Evolutionary conservation across 768 basidiomycete genomes (phyloP).

Genomic region (Naematelia aurantialba): DNA sequence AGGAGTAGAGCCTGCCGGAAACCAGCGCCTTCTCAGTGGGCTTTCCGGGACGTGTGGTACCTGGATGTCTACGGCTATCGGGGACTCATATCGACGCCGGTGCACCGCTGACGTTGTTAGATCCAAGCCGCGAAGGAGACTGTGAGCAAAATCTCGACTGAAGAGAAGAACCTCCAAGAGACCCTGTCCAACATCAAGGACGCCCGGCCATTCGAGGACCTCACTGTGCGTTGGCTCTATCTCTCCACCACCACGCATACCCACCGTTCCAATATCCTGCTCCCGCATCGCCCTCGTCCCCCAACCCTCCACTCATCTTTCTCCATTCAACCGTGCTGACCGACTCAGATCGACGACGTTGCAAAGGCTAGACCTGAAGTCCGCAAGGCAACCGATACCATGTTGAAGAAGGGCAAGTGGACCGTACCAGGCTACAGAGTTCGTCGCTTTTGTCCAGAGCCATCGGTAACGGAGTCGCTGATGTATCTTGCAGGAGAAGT

Average conservation of each 20-base stretch:
- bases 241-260: neutral
- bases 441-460: constrained; percentile 53
- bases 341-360: constrained; percentile 73
- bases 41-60: too few species aligned
- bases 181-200: constrained; percentile 96
- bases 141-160: constrained; percentile 79
- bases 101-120: constrained; percentile 54
- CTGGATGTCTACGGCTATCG: too few species aligned
- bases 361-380: constrained; percentile 89
- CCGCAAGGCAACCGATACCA: constrained; percentile 76
- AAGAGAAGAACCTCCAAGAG: constrained; percentile 83
- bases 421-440: constrained; percentile 75
- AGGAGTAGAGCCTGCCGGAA: too few species aligned
- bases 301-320: neutral
- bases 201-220: constrained; percentile 93
- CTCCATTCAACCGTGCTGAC: neutral
- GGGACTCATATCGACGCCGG: too few species aligned
- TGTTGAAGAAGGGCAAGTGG: constrained; percentile 98
- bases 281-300: neutral
- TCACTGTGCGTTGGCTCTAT: constrained; percentile 66
- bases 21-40: too few species aligned
- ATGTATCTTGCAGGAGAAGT: constrained; percentile 71
- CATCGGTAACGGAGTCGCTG: constrained; percentile 51
- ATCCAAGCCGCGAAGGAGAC: constrained; percentile 86
- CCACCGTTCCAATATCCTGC: neutral